These are phyloP conservation scores for Picochlorum sp. DNA, from an alignment of 139 green algal genomes.

Conservation along the genomic window DNA sequence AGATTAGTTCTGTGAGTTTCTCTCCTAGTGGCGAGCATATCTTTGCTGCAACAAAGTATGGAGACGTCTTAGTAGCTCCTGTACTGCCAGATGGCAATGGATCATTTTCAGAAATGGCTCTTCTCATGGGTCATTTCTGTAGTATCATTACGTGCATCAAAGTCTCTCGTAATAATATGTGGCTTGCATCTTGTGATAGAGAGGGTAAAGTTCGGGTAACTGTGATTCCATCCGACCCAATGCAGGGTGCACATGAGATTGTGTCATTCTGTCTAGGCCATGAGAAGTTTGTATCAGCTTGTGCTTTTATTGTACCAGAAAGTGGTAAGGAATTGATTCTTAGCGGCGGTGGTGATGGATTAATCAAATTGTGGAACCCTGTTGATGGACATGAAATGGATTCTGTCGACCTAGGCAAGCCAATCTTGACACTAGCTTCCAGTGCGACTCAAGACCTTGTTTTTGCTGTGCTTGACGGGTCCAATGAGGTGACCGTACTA, in stretches of 20 bases:
- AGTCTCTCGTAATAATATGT: constrained; percentile 36
- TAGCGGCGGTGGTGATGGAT: constrained; percentile 58
- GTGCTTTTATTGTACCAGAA: constrained; percentile 34
- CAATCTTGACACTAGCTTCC: constrained; percentile 15
- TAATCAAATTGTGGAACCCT: constrained; percentile 54
- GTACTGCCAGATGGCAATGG: constrained; percentile 2
- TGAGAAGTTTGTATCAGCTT: constrained; percentile 53
- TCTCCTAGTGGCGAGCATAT: constrained; percentile 33
- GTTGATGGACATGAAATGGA: constrained; percentile 26
- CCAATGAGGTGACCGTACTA: neutral
- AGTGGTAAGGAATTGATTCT: constrained; percentile 37
- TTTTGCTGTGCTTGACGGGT: neutral
- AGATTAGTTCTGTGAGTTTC: constrained; percentile 53
- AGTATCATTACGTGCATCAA: constrained; percentile 63
- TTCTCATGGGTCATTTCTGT: constrained; percentile 75
- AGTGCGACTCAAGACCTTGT: neutral
- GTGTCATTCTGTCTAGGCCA: constrained; percentile 81
- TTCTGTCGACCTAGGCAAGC: constrained; percentile 6
- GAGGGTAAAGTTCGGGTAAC: constrained; percentile 66
- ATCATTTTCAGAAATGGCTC: constrained; percentile 9
- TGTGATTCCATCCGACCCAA: constrained; percentile 28
- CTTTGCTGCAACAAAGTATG: constrained; percentile 77
- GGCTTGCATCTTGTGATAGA: constrained; percentile 61
- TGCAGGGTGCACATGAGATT: constrained; percentile 63
- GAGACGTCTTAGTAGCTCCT: constrained; percentile 55